These are phyloP conservation scores for Talaromyces rugulosus DNA, from an alignment of 2,329 filamentous ascomycete species.

Conservation along the genomic window DNA sequence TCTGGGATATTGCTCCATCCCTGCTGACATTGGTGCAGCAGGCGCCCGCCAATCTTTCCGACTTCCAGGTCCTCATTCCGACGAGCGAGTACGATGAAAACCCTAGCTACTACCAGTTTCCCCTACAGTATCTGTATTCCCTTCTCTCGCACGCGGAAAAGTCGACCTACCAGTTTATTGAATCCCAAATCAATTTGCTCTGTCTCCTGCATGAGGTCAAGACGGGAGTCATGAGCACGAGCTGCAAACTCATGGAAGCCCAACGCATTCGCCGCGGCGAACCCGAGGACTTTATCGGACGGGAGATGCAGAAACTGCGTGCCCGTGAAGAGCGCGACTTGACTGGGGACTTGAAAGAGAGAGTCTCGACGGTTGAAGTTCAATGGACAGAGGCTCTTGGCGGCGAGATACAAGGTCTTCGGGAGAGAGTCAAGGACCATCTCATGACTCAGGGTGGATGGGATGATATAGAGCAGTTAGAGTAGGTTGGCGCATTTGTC, in stretches of 20 bases:
- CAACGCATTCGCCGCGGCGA: slow-evolving; percentile 52
- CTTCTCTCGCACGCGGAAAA: slow-evolving; percentile 84
- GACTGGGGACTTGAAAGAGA: slow-evolving; percentile 87
- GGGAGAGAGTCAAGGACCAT: slow-evolving; percentile 68
- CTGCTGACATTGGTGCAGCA: slow-evolving; percentile 74
- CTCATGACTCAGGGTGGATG: slow-evolving; percentile 77
- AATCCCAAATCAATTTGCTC: slow-evolving; percentile 84
- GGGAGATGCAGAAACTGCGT: slow-evolving; percentile 55
- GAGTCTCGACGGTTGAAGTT: slow-evolving; percentile 82
- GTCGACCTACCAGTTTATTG: slow-evolving; percentile 94
- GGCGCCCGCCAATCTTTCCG: slow-evolving; percentile 56
- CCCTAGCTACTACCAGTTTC: slow-evolving; percentile 72
- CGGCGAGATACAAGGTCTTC: slow-evolving; percentile 67
- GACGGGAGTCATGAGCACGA: slow-evolving; percentile 68
- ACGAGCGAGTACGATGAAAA: slow-evolving; percentile 78
- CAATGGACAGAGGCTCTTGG: slow-evolving; percentile 90
- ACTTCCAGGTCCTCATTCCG: slow-evolving; percentile 74
- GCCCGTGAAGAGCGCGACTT: slow-evolving; percentile 65
- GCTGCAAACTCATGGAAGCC: slow-evolving; percentile 63
- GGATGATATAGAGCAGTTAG: slow-evolving; percentile 68
- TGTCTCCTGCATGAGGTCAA: slow-evolving; percentile 90
- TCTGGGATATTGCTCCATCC: slow-evolving; percentile 94
- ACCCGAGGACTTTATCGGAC: slow-evolving; percentile 37
- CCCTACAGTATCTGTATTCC: slow-evolving; percentile 85
- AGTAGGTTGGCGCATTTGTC: slow-evolving; percentile 33